Percentiles rank a stretch among this genome's conserved stretches.
Evolutionary conservation across 2,329 filamentous ascomycete species (phyloP).

Genomic region (Scytalidium lignicola): DNA sequence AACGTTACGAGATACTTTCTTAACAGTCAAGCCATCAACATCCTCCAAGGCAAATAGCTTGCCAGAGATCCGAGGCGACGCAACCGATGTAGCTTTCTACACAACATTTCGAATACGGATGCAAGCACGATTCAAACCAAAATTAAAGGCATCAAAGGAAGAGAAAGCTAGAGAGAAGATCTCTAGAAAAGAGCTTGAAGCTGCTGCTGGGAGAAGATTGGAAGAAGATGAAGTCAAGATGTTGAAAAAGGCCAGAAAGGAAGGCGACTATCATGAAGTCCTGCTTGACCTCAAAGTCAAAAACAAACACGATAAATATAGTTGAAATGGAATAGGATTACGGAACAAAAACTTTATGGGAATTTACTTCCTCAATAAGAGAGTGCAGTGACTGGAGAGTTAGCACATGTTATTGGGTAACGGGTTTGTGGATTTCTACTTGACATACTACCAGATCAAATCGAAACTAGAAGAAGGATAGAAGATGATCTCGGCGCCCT

Average conservation of each 20-base stretch:
- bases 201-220: constrained; percentile 67
- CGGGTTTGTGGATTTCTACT: too few species aligned
- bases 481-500: too few species aligned
- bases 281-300: constrained; percentile 85
- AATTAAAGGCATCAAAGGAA: constrained; percentile 71
- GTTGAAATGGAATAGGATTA: constrained; percentile 28
- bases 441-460: too few species aligned
- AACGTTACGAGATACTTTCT: constrained; percentile 65
- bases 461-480: too few species aligned
- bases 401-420: too few species aligned
- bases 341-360: too few species aligned
- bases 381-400: too few species aligned
- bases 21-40: constrained; percentile 54
- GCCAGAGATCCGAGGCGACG: constrained; percentile 72
- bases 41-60: constrained; percentile 39
- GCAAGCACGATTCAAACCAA: constrained; percentile 92
- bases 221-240: constrained; percentile 81
- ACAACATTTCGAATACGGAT: constrained; percentile 80
- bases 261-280: constrained; percentile 86
- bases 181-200: constrained; percentile 78
- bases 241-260: constrained; percentile 75
- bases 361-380: too few species aligned
- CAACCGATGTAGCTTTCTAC: constrained; percentile 58
- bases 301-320: constrained; percentile 85
- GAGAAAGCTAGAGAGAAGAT: constrained; percentile 83